phyloP scores from a whole-genome alignment of 495 filamentous ascomycete genomes.

The Penicillium maclennaniae region DNA sequence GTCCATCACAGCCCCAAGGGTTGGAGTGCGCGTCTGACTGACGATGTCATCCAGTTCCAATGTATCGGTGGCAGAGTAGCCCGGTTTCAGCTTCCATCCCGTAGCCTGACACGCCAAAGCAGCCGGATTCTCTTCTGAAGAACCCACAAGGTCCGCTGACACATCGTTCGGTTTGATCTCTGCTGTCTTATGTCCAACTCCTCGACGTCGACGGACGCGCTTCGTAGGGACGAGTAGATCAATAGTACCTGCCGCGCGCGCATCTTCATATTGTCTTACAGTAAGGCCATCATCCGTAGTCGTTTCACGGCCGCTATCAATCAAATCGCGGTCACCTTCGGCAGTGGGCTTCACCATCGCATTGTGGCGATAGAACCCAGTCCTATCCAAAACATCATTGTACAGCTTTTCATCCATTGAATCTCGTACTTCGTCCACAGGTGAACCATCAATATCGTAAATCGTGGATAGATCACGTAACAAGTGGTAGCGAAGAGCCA shows the following conservation, averaged over 20 bases:
- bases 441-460: conserved; percentile 80
- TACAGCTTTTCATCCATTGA: conserved; percentile 81
- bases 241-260: conserved; percentile 42
- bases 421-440: conserved; percentile 78
- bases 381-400: conserved; percentile 88
- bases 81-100: conserved; percentile 74
- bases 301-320: conserved; percentile 78
- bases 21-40: conserved; percentile 58
- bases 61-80: conserved; percentile 59
- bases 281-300: conserved; percentile 64
- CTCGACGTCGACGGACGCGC: conserved; percentile 40
- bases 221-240: conserved; percentile 40
- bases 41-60: conserved; percentile 68
- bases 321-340: conserved; percentile 79
- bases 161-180: conserved; percentile 41
- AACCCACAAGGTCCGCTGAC: conserved; percentile 50
- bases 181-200: conserved; percentile 43
- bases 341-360: conserved; percentile 61
- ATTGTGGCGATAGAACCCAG: conserved; percentile 82
- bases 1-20: conserved; percentile 84
- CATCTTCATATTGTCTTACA: conserved; percentile 66
- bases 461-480: conserved; percentile 83
- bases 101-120: conserved; percentile 67
- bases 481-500: conserved; percentile 80
- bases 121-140: conserved; percentile 61